These are phyloP conservation scores for Lactarius tabidus DNA, from an alignment of 768 basidiomycete genomes.

Conservation along the genomic window DNA sequence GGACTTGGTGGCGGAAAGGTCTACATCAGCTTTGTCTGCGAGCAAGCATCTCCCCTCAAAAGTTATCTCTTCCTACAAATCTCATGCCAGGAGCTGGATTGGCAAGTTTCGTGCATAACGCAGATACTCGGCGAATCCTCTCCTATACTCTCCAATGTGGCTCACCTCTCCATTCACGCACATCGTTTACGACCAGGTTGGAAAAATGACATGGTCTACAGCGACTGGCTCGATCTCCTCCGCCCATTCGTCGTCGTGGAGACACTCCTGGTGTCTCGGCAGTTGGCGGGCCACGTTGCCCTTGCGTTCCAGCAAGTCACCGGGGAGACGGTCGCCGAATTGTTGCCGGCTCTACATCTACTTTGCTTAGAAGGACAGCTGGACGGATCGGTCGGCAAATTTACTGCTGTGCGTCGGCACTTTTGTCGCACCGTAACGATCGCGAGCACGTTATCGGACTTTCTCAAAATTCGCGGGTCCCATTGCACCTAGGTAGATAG, in stretches of 20 bases:
- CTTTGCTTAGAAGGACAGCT: neutral
- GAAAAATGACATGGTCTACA: neutral
- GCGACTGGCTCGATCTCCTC: neutral
- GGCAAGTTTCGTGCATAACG: neutral
- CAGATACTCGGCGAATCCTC: neutral
- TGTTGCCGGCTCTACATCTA: neutral
- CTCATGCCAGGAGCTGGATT: neutral
- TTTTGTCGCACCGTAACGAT: neutral
- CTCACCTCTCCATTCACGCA: neutral
- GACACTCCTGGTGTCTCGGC: neutral
- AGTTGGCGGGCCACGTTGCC: neutral
- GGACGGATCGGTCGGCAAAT: accelerated
- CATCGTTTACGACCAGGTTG: neutral
- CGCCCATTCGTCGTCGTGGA: neutral
- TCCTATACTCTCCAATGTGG: neutral
- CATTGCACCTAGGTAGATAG: neutral
- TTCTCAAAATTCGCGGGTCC: neutral
- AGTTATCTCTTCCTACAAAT: neutral
- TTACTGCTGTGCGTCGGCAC: neutral
- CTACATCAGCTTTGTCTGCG: neutral
- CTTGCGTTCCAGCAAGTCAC: neutral
- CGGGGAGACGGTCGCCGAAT: neutral
- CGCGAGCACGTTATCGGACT: neutral
- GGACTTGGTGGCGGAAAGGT: neutral
- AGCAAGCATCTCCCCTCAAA: neutral